Evolutionary conservation across 176 grass and related monocot species (phyloP).

Genomic region (Tillandsia fasciculata): DNA sequence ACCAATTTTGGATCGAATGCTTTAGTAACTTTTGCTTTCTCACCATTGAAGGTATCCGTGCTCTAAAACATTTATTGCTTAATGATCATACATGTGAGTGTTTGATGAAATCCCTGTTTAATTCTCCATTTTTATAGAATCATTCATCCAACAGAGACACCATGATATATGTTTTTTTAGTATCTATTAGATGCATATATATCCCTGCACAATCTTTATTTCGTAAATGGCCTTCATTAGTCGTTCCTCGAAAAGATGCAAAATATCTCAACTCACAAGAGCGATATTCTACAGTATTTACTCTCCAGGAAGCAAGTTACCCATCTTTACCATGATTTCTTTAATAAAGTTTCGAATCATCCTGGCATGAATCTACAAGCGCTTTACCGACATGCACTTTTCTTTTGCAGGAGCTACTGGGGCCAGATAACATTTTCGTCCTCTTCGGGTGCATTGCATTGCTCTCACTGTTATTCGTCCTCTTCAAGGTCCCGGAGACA

Average conservation of each 20-base stretch:
- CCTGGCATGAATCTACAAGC: neutral
- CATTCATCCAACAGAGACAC: no score
- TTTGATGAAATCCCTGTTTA: no score
- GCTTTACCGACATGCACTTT: neutral
- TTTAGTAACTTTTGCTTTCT: slow-evolving; percentile 77
- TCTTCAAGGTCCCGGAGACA: slow-evolving; percentile 76
- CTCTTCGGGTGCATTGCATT: slow-evolving; percentile 77
- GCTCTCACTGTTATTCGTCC: slow-evolving; percentile 61
- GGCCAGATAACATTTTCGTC: slow-evolving; percentile 80
- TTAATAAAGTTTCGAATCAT: neutral
- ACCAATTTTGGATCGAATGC: slow-evolving; percentile 83
- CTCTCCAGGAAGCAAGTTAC: neutral
- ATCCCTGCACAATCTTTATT: no score
- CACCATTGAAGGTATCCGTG: slow-evolving; percentile 58
- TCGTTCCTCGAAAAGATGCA: no score
- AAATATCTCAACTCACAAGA: no score
- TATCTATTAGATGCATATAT: no score
- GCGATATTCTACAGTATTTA: neutral
- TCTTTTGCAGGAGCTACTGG: slow-evolving; percentile 50
- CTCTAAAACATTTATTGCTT: neutral
- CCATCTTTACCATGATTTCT: no score
- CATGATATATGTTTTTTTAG: no score
- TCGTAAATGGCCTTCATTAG: no score
- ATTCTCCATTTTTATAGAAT: no score
- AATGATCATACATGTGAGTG: neutral